Evolutionary conservation across 176 grass and related monocot species (phyloP).

Genomic region (sorghum (Sorghum bicolor)): DNA sequence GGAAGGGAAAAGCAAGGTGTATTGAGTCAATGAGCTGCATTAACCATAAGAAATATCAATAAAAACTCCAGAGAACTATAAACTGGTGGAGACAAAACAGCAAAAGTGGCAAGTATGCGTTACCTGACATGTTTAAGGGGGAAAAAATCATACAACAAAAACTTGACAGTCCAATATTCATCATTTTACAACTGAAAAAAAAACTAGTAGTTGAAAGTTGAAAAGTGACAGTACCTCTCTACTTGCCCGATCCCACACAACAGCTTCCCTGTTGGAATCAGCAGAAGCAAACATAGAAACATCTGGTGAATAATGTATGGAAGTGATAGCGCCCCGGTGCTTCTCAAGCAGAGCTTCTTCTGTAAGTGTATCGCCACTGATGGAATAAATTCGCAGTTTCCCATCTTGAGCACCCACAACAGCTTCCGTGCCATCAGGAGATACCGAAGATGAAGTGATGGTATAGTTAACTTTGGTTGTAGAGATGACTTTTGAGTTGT

Average conservation of each 20-base stretch:
- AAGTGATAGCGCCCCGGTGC: slow-evolving; percentile 89
- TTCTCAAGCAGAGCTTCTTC: slow-evolving; percentile 90
- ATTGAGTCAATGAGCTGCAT: background rate
- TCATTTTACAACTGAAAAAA: background rate
- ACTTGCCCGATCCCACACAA: slow-evolving; percentile 82
- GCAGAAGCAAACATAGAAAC: slow-evolving; percentile 95
- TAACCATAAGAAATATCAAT: slow-evolving; percentile 15
- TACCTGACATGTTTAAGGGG: background rate
- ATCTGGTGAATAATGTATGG: slow-evolving; percentile 83
- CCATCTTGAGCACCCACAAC: slow-evolving; percentile 88
- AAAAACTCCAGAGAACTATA: background rate
- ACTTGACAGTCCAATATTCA: background rate
- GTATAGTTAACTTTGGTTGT: slow-evolving; percentile 65
- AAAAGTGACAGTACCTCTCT: slow-evolving; percentile 59
- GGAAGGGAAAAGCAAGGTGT: background rate
- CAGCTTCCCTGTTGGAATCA: slow-evolving; percentile 93
- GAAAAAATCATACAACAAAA: slow-evolving; percentile 16
- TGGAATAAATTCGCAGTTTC: slow-evolving; percentile 76
- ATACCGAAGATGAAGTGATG: slow-evolving; percentile 71
- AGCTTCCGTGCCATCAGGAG: slow-evolving; percentile 82
- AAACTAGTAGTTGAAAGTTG: background rate
- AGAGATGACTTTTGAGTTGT: slow-evolving; percentile 66
- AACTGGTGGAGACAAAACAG: slow-evolving; percentile 24
- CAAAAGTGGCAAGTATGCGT: background rate
- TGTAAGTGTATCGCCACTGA: slow-evolving; percentile 58